Conservation (phyloP, 257 asterid species). For the Thymus mandschuricus region DNA sequence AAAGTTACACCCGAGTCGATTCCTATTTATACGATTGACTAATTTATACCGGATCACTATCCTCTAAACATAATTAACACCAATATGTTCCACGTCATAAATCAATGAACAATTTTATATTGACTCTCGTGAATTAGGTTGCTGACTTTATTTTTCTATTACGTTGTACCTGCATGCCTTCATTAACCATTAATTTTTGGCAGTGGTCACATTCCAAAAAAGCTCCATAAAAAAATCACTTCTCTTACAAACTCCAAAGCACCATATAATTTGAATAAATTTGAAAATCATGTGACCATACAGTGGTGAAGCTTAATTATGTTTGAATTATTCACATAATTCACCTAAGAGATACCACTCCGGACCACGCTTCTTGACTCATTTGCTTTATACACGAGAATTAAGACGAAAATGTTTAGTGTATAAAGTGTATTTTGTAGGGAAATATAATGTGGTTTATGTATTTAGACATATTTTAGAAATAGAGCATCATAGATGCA, state of each 20-base stretch:
- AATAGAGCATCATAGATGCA: too few species aligned
- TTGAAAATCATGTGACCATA: constrained; percentile 28
- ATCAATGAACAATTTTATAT: neutral
- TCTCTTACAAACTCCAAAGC: neutral
- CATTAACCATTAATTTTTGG: constrained; percentile 26
- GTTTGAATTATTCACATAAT: constrained; percentile 41
- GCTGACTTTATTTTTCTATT: constrained; percentile 12
- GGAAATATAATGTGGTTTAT: too few species aligned
- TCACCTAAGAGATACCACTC: constrained; percentile 31
- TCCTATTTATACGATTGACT: too few species aligned
- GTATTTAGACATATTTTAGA: too few species aligned
- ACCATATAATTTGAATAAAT: constrained; percentile 16
- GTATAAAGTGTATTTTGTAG: too few species aligned
- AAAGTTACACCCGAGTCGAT: too few species aligned
- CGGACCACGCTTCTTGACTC: too few species aligned
- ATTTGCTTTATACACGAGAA: too few species aligned
- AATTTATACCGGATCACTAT: neutral
- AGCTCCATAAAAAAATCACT: neutral
- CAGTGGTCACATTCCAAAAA: constrained; percentile 10
- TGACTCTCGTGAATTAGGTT: constrained; percentile 20
- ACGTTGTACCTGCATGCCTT: constrained; percentile 19
- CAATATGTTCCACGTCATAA: too few species aligned
- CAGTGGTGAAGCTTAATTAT: constrained; percentile 30
- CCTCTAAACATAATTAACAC: too few species aligned
- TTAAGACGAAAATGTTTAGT: too few species aligned